Evolutionary conservation across 176 grass and related monocot genomes (phyloP), one percentile per base, ranked within the genome.

Genomic region (Avena eriantha): DNA sequence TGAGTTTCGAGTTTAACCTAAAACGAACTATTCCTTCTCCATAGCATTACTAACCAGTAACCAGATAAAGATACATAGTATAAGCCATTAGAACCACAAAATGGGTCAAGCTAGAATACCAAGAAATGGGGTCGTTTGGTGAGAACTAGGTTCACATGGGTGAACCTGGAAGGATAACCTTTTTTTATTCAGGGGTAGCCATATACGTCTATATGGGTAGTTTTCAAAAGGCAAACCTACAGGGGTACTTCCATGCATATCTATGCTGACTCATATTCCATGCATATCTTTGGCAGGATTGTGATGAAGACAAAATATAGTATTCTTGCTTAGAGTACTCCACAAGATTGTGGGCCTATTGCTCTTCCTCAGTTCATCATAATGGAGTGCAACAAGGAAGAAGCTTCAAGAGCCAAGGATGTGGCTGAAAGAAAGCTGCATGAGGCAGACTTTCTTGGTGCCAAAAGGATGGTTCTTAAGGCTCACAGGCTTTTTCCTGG

Each of bases 311-410:
- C 11, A 79, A 65, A 65, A 11, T 16, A 84, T 64, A 73, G 7
- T 31, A 35, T 80, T 73, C 71, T 56, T n/a, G 47, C 35, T 26
- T 72, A 33, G 53, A 78, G 61, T 35, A 77, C 63, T 70, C 10
- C 23, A 66, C 17, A 71, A 59, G 63, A 78, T 60, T 34, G 64
- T 5, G 16, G 63, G 15, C 36, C 58, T 23, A 50, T 64, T 61
- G 29, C 73, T 63, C 36, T 71, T 88, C 64, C 43, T 64, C 4
- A 22, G 65, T 22, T 79, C 33, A 73, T 80, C 55, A 79, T 35
- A 73, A 95, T 95, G 93, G 93, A 95, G 39, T 95, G 93, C 83
- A 95, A 95, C 86, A 95, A 90, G 66, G 93, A 97, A 90, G 94
- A 93, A 79, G 92, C 94, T 48, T 55, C 83, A 49, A 93, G 87